These are phyloP conservation scores for Austroboletus festivus DNA, from an alignment of 768 basidiomycete species.

Conservation along the genomic window DNA sequence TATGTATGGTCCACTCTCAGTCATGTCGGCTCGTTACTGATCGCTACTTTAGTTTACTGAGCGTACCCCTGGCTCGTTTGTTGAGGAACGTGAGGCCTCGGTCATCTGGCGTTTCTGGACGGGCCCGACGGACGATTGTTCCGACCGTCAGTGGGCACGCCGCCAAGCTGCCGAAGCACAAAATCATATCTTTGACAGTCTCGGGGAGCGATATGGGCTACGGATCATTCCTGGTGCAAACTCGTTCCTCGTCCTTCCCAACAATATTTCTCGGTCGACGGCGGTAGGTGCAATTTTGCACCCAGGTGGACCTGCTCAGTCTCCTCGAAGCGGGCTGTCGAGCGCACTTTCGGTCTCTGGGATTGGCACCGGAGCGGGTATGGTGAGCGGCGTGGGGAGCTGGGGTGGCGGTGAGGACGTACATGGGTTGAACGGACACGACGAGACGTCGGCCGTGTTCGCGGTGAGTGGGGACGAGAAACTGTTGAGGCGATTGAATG, in stretches of 20 bases:
- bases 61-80: slow-evolving; percentile 80
- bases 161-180: slow-evolving; percentile 86
- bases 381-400: slow-evolving; percentile 22
- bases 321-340: slow-evolving; percentile 29
- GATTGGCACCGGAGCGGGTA: no score
- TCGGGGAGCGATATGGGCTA: slow-evolving; percentile 79
- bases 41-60: slow-evolving; percentile 25
- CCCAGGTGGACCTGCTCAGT: slow-evolving; percentile 50
- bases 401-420: not conserved
- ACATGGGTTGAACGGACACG: slow-evolving; percentile 14
- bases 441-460: slow-evolving; percentile 56
- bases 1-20: slow-evolving; percentile 55
- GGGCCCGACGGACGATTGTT: slow-evolving; percentile 40
- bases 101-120: slow-evolving; percentile 87
- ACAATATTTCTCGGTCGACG: slow-evolving; percentile 69
- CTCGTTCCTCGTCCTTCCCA: slow-evolving; percentile 79
- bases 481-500: slow-evolving; percentile 69
- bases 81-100: slow-evolving; percentile 80
- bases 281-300: slow-evolving; percentile 45
- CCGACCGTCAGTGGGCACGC: slow-evolving; percentile 41
- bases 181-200: slow-evolving; percentile 87
- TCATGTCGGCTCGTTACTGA: not conserved
- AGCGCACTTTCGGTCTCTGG: slow-evolving; percentile 38
- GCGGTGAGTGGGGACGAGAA: slow-evolving; percentile 77
- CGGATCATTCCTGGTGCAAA: slow-evolving; percentile 80